Evolutionary conservation across 1,284 basidiomycete species (phyloP), one percentile per base, ranked within the genome.

Genomic region (Sanghuangporus weigelae): DNA sequence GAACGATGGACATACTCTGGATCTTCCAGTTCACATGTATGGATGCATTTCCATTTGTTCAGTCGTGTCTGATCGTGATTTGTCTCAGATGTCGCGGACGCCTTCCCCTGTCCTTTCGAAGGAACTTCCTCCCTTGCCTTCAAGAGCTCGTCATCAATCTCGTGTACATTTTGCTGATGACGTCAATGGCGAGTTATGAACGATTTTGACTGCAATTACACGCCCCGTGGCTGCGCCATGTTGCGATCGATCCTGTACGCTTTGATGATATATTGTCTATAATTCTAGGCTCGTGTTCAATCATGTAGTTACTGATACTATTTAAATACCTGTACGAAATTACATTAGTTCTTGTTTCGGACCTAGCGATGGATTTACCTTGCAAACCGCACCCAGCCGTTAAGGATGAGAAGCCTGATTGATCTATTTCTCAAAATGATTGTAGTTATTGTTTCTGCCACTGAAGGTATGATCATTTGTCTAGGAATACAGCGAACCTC

Each of bases 401-500:
- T 31, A 31, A 31, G 3, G 26, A 31, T 31, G 26, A 31, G 26
- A 31, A 31, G 26, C 26, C 26, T 56, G 38, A 36, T 56, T 56
- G 23, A 38, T 35, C 39, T 56, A 21, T 39, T 40, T 16, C 10
- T 23, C n/a, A 56, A 39, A 19, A 39, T 12, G 40, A 12, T n/a
- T 3, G 40, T 40, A 40, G 14, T 42, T 42, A 42, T 5, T n/a
- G 40, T 42, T 12, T 12, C n/a, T 42, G n/a, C 44, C 14, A 36
- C 16, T 35, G 38, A 16, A 31, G 26, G 26, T 31, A 31, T 31
- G 23, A 36, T 60, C 39, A 16, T 62, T 39, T 58, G 4, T 63
- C 56, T 7, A 65, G 49, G 8, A 63, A 23, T 21, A 70, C 81
- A 51, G 72, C 72, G 68, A 91, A 87, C 50, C 90, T 79, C 67